Base-by-base conservation (phyloP, 495 filamentous ascomycete species). In the Parachaetomium inaequale region DNA sequence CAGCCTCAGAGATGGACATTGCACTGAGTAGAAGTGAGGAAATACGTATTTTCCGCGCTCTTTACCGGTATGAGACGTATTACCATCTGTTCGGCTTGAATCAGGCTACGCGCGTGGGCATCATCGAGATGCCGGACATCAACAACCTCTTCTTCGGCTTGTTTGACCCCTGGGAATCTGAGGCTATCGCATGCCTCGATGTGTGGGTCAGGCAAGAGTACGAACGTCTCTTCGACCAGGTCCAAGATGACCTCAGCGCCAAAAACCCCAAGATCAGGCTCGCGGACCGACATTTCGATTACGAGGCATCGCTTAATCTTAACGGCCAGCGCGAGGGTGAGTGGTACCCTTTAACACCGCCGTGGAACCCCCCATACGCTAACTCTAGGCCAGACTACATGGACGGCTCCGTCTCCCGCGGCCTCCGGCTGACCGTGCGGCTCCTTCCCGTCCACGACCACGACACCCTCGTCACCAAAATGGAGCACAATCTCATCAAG, bases 121-220 rank as follows among this genome's bases (percentile, higher is more conserved):
- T 43, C 42, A 2, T 42, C 23, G 1, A 0, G 5, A 3, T 11
- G 7, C 14, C n/a, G 1, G 36, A 43, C 6, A 43, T 55, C 23
- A 55, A 55, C 25, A 17, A 26, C 23, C 11, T 28, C 23, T 55
- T 55, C 38, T 55, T 55, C 10, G 40, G 19, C n/a, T 17, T 43
- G 10, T 43, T 55, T 14, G 15, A 55, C 11, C 53, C 53, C 14
- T 55, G 53, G 53, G 53, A 55, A 19, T 14, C 17, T 1, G 53
- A 55, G 14, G 53, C 53, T 14, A 12, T 55, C 23, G 53, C 36
- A 12, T 55, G 53, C 36, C 43, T 55, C 26, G 55, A 57, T 12
- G 4, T 31, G 4, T 57, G 34, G 10, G 17, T 57, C 26, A 23
- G 36, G 15, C 25, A 56, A 10, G n/a, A 7, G 10, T 56, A 42